A percentile compares a stretch with the other conserved stretches of the same genome.
These are phyloP conservation scores for Xerocomus amazonicus DNA, from an alignment of 1,284 basidiomycete species.

Conservation along the genomic window DNA sequence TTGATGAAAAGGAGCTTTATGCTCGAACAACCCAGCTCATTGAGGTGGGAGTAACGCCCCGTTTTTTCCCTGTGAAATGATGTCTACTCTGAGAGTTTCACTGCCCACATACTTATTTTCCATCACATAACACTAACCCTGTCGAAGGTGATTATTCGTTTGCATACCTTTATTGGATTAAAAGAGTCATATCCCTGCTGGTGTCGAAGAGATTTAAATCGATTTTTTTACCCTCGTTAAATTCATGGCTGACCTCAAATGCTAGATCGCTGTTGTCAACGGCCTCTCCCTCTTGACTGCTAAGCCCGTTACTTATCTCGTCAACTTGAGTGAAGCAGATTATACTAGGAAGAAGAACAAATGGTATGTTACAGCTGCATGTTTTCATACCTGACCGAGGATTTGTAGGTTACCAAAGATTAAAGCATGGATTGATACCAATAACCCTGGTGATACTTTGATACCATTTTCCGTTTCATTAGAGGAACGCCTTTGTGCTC, in stretches of 20 bases:
- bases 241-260: slow-evolving; percentile 17
- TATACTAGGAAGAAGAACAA: slow-evolving; percentile 99
- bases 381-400: slow-evolving; percentile 1
- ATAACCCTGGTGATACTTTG: slow-evolving; percentile 94
- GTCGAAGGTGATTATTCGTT: slow-evolving; percentile 19
- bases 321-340: slow-evolving; percentile 95
- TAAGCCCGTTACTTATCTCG: slow-evolving; percentile 97
- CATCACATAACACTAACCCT: slow-evolving; percentile 8
- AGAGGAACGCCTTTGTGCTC: slow-evolving; percentile 81
- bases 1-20: slow-evolving; percentile 76
- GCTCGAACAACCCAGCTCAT: slow-evolving; percentile 80
- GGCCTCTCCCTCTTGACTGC: slow-evolving; percentile 89
- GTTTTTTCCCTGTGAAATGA: slow-evolving; percentile 58
- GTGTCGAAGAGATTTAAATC: slow-evolving; percentile 39
- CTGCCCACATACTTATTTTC: not conserved
- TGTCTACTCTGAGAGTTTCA: slow-evolving; percentile 42
- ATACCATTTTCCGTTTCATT: slow-evolving; percentile 98
- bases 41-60: slow-evolving; percentile 76
- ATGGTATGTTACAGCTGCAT: slow-evolving; percentile 54
- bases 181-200: slow-evolving; percentile 21
- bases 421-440: slow-evolving; percentile 96
- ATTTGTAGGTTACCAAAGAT: slow-evolving; percentile 83
- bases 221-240: slow-evolving; percentile 30
- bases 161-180: slow-evolving; percentile 43
- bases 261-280: slow-evolving; percentile 95